Evolutionary conservation across 129 eudicot species (phyloP), one percentile per base, ranked within the genome.

Genomic region (Flaveria ramosissima): DNA sequence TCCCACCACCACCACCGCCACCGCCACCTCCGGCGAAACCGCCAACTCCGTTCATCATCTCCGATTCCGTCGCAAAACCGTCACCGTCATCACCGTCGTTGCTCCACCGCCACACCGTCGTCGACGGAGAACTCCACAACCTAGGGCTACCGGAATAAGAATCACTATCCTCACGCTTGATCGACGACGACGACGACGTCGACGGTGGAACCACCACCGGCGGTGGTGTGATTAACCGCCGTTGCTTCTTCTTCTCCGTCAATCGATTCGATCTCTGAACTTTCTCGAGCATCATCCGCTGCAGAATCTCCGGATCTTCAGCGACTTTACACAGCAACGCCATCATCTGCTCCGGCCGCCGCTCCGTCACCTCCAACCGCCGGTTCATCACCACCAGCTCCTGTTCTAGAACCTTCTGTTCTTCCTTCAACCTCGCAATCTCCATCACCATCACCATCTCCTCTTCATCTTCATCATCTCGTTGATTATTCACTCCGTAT

Each of bases 321-420:
- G 85, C 96, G 0, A 92, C 88, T 78, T 92, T 92, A 78, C 72
- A 83, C 0, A 90, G 60, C 23, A 92, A 90, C 50, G 92, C 70
- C 96, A 92, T 88, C 98, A 92, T 92, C 42, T 92, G 98, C 51
- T 90, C 90, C 2, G 98, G 98, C 45, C 96, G 73, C 17, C 82
- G 75, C 80, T 92, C 94, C 11, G 96, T 88, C 3, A 87, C 92
- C 73, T 90, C 96, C 0, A 92, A 52, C 61, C 98, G 79, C 53
- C 71, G 83, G 77, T 82, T 90, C 96, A 92, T 92, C 8, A 74
- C 85, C 26, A 68, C 70, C 7, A 92, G 78, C 60, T 88, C 92
- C 48, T 80, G 77, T 19, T 92, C 98, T 56, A 92, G 60, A 8
- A 48, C 72, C 50, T 83, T 84, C 56, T 92, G 97, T 57, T 92